A percentile compares a stretch with the other conserved stretches of the same genome.
Conservation (phyloP, 106 monocot genomes). For the Xerophyta viscosa region DNA sequence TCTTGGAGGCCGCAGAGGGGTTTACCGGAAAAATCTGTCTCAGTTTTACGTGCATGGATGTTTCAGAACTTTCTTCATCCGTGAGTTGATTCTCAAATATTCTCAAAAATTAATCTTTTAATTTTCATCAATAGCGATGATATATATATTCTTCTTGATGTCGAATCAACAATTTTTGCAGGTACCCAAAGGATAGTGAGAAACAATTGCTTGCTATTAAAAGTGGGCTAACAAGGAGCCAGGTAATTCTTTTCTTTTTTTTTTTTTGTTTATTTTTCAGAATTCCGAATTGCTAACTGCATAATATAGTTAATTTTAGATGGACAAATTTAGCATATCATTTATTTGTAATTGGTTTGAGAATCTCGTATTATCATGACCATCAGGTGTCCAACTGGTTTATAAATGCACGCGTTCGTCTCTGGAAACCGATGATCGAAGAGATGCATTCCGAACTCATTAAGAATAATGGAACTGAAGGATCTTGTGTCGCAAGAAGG, state of each 20-base stretch:
- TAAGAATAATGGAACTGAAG: conserved; percentile 31
- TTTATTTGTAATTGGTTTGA: too few relatives aligned
- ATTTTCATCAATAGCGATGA: too few relatives aligned
- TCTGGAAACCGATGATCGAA: conserved; percentile 90
- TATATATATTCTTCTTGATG: too few relatives aligned
- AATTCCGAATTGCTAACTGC: too few relatives aligned
- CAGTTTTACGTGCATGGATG: conserved; percentile 74
- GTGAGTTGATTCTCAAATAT: conserved; percentile 23
- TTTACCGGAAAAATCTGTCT: conserved; percentile 75
- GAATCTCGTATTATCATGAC: too few relatives aligned
- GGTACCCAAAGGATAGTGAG: conserved; percentile 79
- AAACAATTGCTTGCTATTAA: conserved; percentile 72
- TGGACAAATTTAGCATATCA: too few relatives aligned
- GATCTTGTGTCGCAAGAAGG: conserved; percentile 10
- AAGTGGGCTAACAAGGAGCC: conserved; percentile 76
- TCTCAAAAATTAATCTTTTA: not conserved
- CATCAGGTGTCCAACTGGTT: conserved; percentile 78
- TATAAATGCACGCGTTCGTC: conserved; percentile 71
- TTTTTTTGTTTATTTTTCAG: not conserved
- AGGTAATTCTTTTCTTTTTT: conserved; percentile 25
- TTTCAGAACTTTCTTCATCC: conserved; percentile 79
- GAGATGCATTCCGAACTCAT: conserved; percentile 63
- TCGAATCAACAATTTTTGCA: conserved; percentile 2
- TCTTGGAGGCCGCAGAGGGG: conserved; percentile 73
- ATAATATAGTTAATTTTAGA: too few relatives aligned